Evolutionary conservation across 108 stramenopile species (phyloP), one percentile per base, ranked within the genome.

Genomic region (Phaeodactylum tricornutum): DNA sequence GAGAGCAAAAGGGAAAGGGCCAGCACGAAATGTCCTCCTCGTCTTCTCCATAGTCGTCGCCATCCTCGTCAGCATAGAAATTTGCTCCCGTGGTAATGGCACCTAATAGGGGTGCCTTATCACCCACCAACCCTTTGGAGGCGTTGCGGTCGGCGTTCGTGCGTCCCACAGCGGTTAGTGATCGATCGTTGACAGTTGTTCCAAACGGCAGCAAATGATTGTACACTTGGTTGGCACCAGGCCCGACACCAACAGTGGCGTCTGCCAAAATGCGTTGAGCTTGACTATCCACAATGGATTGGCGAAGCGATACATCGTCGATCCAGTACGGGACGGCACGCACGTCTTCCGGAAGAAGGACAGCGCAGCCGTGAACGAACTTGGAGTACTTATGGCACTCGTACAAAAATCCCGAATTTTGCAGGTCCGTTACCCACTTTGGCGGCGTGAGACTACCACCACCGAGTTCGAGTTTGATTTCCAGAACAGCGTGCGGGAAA

Each of bases 381-480:
- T 97, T 95, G 24, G 83, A 85, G 57, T 92, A 96, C 58, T 98
- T 98, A 65, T 94, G 93, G 20, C 94, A 93, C 51, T 93, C 90
- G 48, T 86, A 83, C 24, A 94, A 53, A 58, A 93, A 61, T 6
- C 92, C 95, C 36, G 72, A 77, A 43, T 83, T 81, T 54, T 94
- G 81, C 61, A 96, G 66, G 43, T 95, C 86, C 5, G 73, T 70
- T 16, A 98, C 92, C 96, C 96, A 98, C 39, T 85, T 57, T 8
- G 96, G 88, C 25, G 88, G 92, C 24, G 72, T 41, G 73, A 77
- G 46, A 30, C 72, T 75, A 30, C 72, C 93, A 39, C 88, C 95
- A 62, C 81, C 87, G 20, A 96, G 47, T 49, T 94, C 91, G 35
- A 98, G 63, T 62, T 98, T 98, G 38, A 98, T 81, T 63, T 98